Evolutionary conservation across 345 rosid species (phyloP).

Genomic region (Cardamine chenopodiifolia): DNA sequence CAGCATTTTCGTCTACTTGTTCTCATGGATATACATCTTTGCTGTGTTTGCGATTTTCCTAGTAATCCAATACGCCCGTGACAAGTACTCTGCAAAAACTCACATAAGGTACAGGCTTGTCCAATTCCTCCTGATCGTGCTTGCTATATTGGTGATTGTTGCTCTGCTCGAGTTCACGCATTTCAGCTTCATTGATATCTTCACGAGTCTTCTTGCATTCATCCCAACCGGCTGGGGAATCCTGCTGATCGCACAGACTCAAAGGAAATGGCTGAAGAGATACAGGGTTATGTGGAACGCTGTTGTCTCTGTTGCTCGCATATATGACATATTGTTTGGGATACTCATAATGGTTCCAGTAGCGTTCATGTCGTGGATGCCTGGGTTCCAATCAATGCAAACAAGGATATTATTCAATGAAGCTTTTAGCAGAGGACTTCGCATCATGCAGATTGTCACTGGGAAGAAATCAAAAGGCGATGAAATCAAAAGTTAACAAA

Average conservation of each 20-base stretch:
- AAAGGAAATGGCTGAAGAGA: constrained; percentile 47
- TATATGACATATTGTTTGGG: constrained; percentile 82
- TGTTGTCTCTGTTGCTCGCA: constrained; percentile 76
- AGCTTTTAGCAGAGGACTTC: constrained; percentile 91
- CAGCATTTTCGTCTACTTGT: constrained; percentile 59
- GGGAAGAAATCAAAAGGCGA: constrained; percentile 67
- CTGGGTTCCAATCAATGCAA: constrained; percentile 89
- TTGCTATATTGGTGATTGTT: constrained; percentile 52
- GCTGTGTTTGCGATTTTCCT: constrained; percentile 60
- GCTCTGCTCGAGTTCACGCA: constrained; percentile 57
- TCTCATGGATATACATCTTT: constrained; percentile 73
- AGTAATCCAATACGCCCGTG: constrained; percentile 61
- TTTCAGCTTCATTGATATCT: constrained; percentile 55
- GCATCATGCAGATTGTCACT: constrained; percentile 71
- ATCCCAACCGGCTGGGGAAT: constrained; percentile 95
- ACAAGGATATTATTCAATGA: constrained; percentile 85
- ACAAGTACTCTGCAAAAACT: constrained; percentile 68
- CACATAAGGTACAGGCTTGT: constrained; percentile 77
- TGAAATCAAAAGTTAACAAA: constrained; percentile 13
- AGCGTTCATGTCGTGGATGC: constrained; percentile 87
- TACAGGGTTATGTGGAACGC: constrained; percentile 67
- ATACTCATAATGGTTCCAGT: constrained; percentile 73
- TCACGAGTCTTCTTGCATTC: constrained; percentile 78
- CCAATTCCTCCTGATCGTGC: constrained; percentile 57
- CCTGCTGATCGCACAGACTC: constrained; percentile 71